Evolutionary conservation across 495 filamentous ascomycete species (phyloP), one percentile per base, ranked within the genome.

Genomic region (Umbilicaria muhlenbergii): DNA sequence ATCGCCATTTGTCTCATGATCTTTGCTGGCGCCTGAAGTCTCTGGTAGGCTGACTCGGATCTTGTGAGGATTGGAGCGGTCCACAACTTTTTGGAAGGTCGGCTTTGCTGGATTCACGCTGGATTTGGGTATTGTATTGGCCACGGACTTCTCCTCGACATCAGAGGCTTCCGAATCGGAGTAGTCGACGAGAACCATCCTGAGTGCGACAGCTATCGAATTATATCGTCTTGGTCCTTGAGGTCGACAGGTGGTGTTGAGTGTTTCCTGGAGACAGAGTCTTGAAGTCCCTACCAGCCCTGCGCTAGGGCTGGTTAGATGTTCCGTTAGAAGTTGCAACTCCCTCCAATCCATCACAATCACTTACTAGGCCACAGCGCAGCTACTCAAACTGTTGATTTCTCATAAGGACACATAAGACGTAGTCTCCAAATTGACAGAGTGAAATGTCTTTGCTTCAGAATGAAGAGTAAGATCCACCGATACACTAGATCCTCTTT

Each of bases 101-200:
- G 58, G 71, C 63, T 66, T 78, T 61, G 54, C 31, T 47, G 63
- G 48, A 35, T 57, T 56, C 38, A 46, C 15, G 32, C 45, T 48
- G 46, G 55, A 32, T 42, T 61, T 59, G 14, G 58, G 44, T 21
- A 62, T 50, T 14, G 55, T 41, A n/a, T 62, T 35, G 34, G 58
- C 53, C 19, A 55, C 37, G 18, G 52, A 51, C 39, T 59, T 53
- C 19, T 63, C 35, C 46, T 81, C 71, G n/a, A 59, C 51, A 35
- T 88, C 84, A 12, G 82, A 82, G 32, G 64, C 75, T 49, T 93
- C 87, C 0, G 85, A 92, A 51, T 91, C 86, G 31, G 86, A 86
- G 53, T 92, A 91, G 45, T 80, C 74, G 42, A 91, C 83, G 24
- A 91, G 65, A 21, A 65, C 75, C 84, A 91, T 92, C 6, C 15